These are phyloP conservation scores for Dactylellina sp. DNA, from an alignment of 2,329 filamentous ascomycete species.

Conservation along the genomic window DNA sequence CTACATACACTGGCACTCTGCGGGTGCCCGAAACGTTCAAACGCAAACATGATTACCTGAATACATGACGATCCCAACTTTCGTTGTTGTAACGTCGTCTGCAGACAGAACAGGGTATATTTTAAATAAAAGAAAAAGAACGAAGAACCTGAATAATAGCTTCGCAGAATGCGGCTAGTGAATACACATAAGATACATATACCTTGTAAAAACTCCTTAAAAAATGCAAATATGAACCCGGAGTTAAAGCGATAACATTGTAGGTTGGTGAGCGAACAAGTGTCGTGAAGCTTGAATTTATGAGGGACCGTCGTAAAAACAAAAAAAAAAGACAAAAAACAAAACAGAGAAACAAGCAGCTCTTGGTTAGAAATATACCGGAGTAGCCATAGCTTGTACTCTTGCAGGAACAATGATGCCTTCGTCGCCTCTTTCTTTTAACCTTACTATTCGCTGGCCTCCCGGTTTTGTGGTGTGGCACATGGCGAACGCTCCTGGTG, in stretches of 20 bases:
- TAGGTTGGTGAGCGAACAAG: constrained; percentile 12
- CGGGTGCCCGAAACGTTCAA: background rate
- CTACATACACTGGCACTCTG: background rate
- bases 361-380: constrained; percentile 31
- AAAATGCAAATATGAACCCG: constrained; percentile 22
- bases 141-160: background rate
- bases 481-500: constrained; percentile 42
- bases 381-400: constrained; percentile 44
- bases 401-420: constrained; percentile 41
- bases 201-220: constrained; percentile 18
- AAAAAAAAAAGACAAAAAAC: constrained; percentile 1
- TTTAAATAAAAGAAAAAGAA: background rate
- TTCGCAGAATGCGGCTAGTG: constrained; percentile 11
- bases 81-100: background rate
- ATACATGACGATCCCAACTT: constrained; percentile 3
- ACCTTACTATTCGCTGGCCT: constrained; percentile 7
- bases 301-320: constrained; percentile 10
- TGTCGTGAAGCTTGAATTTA: constrained; percentile 10
- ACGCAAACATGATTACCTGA: background rate
- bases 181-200: constrained; percentile 29
- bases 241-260: constrained; percentile 13
- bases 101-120: constrained; percentile 35
- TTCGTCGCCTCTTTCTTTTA: constrained; percentile 34
- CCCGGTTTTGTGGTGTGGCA: constrained; percentile 34
- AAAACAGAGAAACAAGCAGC: background rate